Evolutionary conservation across 805 yeast species (phyloP), one percentile per base, ranked within the genome.

Genomic region (Ogataea kodamae): DNA sequence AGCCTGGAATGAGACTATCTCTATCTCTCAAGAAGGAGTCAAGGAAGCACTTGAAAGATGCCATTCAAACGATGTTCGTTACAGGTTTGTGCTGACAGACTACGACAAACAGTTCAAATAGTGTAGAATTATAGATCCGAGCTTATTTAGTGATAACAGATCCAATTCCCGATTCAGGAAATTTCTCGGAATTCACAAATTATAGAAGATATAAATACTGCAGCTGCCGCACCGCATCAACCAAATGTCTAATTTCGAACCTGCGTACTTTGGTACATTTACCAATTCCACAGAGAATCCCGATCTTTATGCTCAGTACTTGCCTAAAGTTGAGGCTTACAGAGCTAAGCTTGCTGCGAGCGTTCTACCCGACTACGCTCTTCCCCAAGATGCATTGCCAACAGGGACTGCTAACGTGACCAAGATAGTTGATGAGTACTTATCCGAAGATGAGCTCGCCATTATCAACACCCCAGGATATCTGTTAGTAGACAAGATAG

Each of bases 1-100:
- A 35, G 77, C 85, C 14, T 78, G 84, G 81, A 68, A 72, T 30
- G 86, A 81, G 61, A 63, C 66, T 18, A 60, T 81, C 29, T 73
- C 75, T 18, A 67, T 79, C 44, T 59, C 64, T 33, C 77, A 66
- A 43, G 71, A 60, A 25, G 72, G 71, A 46, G 74, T 76, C 33
- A 64, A 69, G 25, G 62, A 68, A 46, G 84, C 77, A 3, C 66
- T 80, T 53, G 69, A 70, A 28, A 71, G 76, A 53, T 65, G 75
- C 36, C 66, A 69, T 36, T 43, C 59, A 11, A 76, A 78, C 51
- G 78, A 77, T 41, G 79, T 77, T 30, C 72, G 74, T 47, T 80
- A 78, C 58, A 71, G 87, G 64, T 76, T 74, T 50, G 78, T 79
- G 6, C 62, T 81, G 43, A 70, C 73, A 37, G 74, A 74, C 14